A percentile compares a stretch with the other conserved stretches of the same genome.
Conservation (phyloP, 345 rosid genomes). For the Alliaria petiolata region DNA sequence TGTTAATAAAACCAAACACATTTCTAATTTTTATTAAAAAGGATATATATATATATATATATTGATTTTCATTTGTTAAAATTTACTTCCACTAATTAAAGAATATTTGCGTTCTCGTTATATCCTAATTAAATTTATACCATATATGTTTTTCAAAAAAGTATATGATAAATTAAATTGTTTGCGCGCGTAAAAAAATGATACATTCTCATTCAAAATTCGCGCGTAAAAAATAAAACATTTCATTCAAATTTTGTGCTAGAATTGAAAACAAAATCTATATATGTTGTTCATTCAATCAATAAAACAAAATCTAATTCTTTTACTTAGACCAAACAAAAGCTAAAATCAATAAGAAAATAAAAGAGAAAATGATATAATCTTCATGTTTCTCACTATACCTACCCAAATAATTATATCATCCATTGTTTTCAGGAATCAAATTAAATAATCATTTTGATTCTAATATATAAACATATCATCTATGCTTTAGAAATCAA, state of each 20-base stretch:
- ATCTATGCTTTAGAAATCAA: neutral
- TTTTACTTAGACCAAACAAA: neutral
- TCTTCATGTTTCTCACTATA: neutral
- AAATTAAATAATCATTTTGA: neutral
- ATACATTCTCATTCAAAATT: neutral
- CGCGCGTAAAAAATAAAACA: neutral
- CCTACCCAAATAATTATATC: neutral
- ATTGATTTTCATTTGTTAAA: too few species aligned
- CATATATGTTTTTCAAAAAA: neutral
- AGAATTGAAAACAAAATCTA: neutral
- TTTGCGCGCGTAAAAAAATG: neutral
- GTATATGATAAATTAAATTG: neutral
- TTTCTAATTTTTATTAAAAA: neutral
- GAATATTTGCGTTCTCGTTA: too few species aligned
- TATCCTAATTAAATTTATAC: neutral
- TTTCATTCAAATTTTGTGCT: neutral
- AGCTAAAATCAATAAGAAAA: neutral
- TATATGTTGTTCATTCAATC: neutral
- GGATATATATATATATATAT: too few species aligned
- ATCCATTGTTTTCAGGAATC: neutral
- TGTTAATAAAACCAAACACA: too few species aligned
- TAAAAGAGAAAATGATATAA: neutral
- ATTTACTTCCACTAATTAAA: too few species aligned
- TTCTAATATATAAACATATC: neutral
- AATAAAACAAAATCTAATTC: neutral